These are phyloP conservation scores for Sphagnum tenellum DNA, from an alignment of 225 moss, liverwort and hornwort genomes.

Conservation along the genomic window DNA sequence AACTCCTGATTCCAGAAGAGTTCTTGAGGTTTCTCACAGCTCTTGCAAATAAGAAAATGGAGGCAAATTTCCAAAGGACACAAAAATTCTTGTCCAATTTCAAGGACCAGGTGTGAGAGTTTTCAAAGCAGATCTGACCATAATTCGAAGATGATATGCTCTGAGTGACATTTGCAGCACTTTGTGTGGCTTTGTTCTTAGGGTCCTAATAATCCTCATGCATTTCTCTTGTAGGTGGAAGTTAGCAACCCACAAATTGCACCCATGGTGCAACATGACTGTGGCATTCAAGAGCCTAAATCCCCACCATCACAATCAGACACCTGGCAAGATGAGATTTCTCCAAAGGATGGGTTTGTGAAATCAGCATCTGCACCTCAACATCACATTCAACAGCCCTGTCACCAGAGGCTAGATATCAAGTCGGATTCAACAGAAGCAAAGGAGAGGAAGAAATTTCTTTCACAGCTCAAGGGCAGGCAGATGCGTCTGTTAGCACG, in stretches of 20 bases:
- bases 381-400: background rate
- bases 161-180: no score
- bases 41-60: conserved; percentile 64
- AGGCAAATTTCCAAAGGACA: conserved; percentile 59
- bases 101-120: conserved; percentile 29
- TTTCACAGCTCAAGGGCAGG: conserved; percentile 51
- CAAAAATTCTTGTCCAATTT: conserved; percentile 54
- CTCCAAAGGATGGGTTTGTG: background rate
- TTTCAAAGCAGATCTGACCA: background rate
- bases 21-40: conserved; percentile 55
- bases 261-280: no score
- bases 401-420: conserved; percentile 1
- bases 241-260: no score
- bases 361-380: background rate
- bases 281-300: no score
- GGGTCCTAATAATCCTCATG: no score
- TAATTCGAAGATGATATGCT: no score
- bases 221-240: no score
- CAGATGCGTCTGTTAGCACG: conserved; percentile 49
- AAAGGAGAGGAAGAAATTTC: conserved; percentile 34
- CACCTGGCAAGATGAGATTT: no score
- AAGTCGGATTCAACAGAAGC: background rate
- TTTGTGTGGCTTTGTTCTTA: no score
- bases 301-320: no score
- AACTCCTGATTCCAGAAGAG: conserved; percentile 42